Conservation (phyloP, 2,329 filamentous ascomycete species). For the Tolypocladium inflatum region DNA sequence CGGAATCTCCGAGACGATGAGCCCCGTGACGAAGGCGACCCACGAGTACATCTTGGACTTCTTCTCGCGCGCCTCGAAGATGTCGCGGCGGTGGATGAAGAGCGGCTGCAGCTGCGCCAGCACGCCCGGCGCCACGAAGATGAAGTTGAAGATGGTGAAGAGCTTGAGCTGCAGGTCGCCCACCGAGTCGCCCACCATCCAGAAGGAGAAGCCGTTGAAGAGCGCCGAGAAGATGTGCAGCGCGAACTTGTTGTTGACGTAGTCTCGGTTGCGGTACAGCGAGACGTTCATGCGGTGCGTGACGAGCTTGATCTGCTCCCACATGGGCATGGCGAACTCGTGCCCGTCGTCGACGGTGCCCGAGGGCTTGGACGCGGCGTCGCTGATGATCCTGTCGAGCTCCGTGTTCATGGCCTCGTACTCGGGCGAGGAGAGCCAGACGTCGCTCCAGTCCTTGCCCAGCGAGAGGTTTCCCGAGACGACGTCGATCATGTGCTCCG, state of each 20-base stretch:
- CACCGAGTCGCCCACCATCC: slow-evolving; percentile 44
- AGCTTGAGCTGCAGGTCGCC: slow-evolving; percentile 43
- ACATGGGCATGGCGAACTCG: slow-evolving; percentile 64
- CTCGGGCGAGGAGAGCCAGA: slow-evolving; percentile 59
- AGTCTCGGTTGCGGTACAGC: slow-evolving; percentile 58
- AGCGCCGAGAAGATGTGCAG: slow-evolving; percentile 45
- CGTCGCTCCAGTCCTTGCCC: slow-evolving; percentile 53
- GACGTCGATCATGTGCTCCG: slow-evolving; percentile 65
- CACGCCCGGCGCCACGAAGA: slow-evolving; percentile 50
- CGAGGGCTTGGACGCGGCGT: slow-evolving; percentile 36
- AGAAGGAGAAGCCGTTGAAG: slow-evolving; percentile 54
- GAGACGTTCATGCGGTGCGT: slow-evolving; percentile 51
- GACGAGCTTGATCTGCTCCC: slow-evolving; percentile 54
- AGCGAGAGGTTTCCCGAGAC: slow-evolving; percentile 39
- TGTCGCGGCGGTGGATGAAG: slow-evolving; percentile 45
- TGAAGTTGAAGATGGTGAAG: slow-evolving; percentile 54
- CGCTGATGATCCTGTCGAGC: slow-evolving; percentile 52
- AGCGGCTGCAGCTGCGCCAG: slow-evolving; percentile 50
- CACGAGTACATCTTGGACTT: slow-evolving; percentile 53
- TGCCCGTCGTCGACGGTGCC: slow-evolving; percentile 40
- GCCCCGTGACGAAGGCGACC: slow-evolving; percentile 46
- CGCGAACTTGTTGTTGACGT: slow-evolving; percentile 53
- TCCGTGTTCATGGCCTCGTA: slow-evolving; percentile 46
- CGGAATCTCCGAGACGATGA: slow-evolving; percentile 38
- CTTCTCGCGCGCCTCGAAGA: slow-evolving; percentile 50